Evolutionary conservation across 2,329 filamentous ascomycete genomes (phyloP).

Genomic region (Xylariomycetidae sp.): DNA sequence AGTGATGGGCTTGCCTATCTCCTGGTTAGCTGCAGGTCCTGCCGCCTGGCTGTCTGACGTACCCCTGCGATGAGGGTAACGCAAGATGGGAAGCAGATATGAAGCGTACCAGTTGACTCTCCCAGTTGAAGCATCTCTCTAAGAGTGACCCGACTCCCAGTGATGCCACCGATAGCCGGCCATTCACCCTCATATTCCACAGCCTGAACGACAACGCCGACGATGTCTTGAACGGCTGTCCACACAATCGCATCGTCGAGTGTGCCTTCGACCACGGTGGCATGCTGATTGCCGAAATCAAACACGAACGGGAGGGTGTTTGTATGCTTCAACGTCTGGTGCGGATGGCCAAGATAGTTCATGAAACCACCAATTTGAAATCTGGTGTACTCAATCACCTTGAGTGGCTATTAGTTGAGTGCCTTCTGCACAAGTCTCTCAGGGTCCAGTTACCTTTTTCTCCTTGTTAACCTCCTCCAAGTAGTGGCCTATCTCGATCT

Average conservation of each 20-base stretch:
- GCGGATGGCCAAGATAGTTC: slow-evolving; percentile 43
- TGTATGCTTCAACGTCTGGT: slow-evolving; percentile 35
- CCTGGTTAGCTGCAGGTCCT: too few species aligned
- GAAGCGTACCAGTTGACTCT: slow-evolving; percentile 20
- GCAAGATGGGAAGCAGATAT: slow-evolving; percentile 1
- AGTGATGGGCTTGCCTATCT: slow-evolving; percentile 19
- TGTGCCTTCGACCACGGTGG: slow-evolving; percentile 25
- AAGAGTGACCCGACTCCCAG: slow-evolving; percentile 25
- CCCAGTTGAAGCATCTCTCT: slow-evolving; percentile 28
- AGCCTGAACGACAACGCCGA: slow-evolving; percentile 29
- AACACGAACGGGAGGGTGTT: slow-evolving; percentile 24
- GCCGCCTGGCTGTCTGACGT: too few species aligned
- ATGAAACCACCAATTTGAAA: slow-evolving; percentile 46
- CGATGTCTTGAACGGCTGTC: slow-evolving; percentile 32
- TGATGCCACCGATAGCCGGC: slow-evolving; percentile 34
- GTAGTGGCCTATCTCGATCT: slow-evolving; percentile 34
- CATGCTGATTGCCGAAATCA: slow-evolving; percentile 31
- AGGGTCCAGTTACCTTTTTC: slow-evolving; percentile 30
- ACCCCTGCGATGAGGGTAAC: too few species aligned
- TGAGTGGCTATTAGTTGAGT: not conserved
- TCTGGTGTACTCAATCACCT: slow-evolving; percentile 43
- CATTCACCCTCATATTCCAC: slow-evolving; percentile 36
- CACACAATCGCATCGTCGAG: slow-evolving; percentile 7
- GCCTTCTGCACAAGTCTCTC: too few species aligned
- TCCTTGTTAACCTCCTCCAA: slow-evolving; percentile 37